Conservation (phyloP, 768 basidiomycete species). For the Tremella fuciformis region DNA sequence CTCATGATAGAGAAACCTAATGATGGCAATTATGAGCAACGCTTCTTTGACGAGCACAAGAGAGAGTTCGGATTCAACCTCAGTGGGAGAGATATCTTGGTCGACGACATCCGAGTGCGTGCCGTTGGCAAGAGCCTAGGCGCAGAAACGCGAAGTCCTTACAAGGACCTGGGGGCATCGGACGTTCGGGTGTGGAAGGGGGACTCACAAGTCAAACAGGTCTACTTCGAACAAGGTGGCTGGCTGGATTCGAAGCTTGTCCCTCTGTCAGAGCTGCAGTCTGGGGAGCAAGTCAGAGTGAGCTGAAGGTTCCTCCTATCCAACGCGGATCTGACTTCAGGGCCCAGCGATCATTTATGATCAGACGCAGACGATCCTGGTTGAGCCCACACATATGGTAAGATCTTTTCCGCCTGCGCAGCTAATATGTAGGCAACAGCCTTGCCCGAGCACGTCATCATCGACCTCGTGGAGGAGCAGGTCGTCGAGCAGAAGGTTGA, state of each 20-base stretch:
- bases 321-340: conserved; percentile 22
- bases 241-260: conserved; percentile 24
- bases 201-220: conserved; percentile 11
- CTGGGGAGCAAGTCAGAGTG: conserved; percentile 26
- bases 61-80: conserved; percentile 54
- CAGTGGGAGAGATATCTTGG: conserved; percentile 52
- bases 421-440: conserved; percentile 26
- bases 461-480: conserved; percentile 35
- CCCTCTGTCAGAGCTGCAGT: conserved; percentile 18
- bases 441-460: conserved; percentile 36
- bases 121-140: conserved; percentile 28
- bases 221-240: conserved; percentile 27
- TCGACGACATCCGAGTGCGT: conserved; percentile 39
- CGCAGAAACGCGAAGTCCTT: conserved; percentile 23
- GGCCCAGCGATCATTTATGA: conserved; percentile 96
- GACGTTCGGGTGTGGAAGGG: conserved; percentile 6
- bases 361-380: conserved; percentile 88
- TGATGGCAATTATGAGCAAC: conserved; percentile 68
- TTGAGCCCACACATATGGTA: conserved; percentile 59
- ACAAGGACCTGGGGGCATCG: conserved; percentile 20
- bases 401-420: conserved; percentile 11
- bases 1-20: conserved; percentile 68
- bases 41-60: conserved; percentile 57
- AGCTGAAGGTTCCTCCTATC: conserved; percentile 6
- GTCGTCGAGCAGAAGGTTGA: conserved; percentile 21